Conservation (phyloP, 371 early-diverging fungal species). For the Catenaria anguillulae region DNA sequence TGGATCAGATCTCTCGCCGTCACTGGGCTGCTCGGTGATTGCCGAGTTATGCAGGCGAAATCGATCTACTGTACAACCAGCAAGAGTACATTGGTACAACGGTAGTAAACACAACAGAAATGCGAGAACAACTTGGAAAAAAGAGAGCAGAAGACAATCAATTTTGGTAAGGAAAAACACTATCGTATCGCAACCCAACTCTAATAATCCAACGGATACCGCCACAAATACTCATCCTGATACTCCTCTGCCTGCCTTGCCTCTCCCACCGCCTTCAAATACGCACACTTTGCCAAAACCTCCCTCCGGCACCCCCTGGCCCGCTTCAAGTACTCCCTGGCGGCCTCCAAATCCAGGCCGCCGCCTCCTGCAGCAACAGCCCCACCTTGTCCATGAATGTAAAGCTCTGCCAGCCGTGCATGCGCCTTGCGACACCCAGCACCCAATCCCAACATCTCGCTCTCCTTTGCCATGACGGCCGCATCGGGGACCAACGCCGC, state of each 20-base stretch:
- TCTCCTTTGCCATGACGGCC: neutral
- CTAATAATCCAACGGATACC: slow-evolving; percentile 6
- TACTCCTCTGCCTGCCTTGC: slow-evolving; percentile 5
- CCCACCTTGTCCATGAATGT: neutral
- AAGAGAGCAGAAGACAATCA: too few relatives aligned
- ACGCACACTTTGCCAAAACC: slow-evolving; percentile 5
- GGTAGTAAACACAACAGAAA: too few relatives aligned
- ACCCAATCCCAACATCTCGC: neutral
- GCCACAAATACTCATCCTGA: slow-evolving; percentile 6
- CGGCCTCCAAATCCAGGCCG: neutral
- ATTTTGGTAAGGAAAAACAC: too few relatives aligned
- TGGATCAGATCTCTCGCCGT: too few relatives aligned
- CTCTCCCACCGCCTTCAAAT: neutral
- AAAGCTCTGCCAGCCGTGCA: neutral
- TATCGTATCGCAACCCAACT: too few relatives aligned
- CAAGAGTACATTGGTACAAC: too few relatives aligned
- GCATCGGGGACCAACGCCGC: neutral
- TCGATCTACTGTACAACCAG: too few relatives aligned
- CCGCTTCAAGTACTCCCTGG: slow-evolving; percentile 2
- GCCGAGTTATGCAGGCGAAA: too few relatives aligned
- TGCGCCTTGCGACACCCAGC: slow-evolving; percentile 1
- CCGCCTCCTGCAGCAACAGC: too few relatives aligned
- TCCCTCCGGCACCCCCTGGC: slow-evolving; percentile 5
- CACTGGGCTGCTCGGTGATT: too few relatives aligned
- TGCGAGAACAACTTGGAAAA: too few relatives aligned